Percentiles rank a stretch among this genome's conserved stretches.
Evolutionary conservation across 2,329 filamentous ascomycete genomes (phyloP).

Genomic region (Pseudogymnoascus sp.): DNA sequence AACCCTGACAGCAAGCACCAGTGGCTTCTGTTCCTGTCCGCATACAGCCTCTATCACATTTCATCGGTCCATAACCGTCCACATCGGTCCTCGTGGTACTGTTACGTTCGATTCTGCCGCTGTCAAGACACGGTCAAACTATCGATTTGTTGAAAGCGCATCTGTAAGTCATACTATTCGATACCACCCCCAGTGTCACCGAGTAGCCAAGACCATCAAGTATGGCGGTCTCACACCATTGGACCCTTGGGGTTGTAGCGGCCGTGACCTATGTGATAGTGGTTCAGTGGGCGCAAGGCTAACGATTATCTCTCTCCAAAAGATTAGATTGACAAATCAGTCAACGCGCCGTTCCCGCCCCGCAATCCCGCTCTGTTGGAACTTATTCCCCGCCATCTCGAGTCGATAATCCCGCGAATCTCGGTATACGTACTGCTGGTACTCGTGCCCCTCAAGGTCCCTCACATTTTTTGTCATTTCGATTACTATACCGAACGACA

Average conservation of each 20-base stretch:
- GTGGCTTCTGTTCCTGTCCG: background rate
- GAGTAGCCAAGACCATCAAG: background rate
- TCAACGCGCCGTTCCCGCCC: background rate
- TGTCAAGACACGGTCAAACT: background rate
- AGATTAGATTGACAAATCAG: slow-evolving; percentile 7
- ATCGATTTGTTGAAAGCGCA: slow-evolving; percentile 1
- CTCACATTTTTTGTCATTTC: background rate
- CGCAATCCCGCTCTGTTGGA: slow-evolving; percentile 3
- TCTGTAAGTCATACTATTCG: slow-evolving; percentile 5
- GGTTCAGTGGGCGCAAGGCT: background rate
- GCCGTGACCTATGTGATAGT: background rate
- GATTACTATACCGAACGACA: background rate
- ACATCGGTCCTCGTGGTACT: background rate
- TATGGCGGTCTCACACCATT: background rate
- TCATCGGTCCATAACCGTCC: background rate
- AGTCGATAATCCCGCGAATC: background rate
- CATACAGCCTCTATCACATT: background rate
- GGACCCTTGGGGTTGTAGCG: background rate
- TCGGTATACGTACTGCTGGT: background rate
- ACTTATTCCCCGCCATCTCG: background rate
- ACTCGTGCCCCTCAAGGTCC: slow-evolving; percentile 2
- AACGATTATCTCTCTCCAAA: background rate
- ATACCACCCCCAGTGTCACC: background rate
- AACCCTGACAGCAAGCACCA: background rate
- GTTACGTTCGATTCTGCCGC: background rate